Conservation (phyloP, 2,329 filamentous ascomycete genomes). For the Aspergillus sergii region DNA sequence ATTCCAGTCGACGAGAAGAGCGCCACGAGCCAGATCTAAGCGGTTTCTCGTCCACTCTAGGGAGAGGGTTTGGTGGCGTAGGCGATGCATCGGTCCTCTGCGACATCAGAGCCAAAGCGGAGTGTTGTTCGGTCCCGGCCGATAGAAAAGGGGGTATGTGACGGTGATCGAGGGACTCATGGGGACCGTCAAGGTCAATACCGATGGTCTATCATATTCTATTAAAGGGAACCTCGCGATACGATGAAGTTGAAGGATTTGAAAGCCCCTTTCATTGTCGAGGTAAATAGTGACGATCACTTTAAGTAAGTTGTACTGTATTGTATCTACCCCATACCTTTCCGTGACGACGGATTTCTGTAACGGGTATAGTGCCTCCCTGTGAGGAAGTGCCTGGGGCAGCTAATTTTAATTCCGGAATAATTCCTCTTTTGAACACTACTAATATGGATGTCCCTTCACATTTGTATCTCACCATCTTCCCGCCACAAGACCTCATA, state of each 20-base stretch:
- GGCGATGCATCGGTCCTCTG: constrained; percentile 22
- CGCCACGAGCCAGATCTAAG: background rate
- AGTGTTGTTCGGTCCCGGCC: constrained; percentile 23
- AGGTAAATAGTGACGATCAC: constrained; percentile 4
- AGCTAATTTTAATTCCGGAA: too few species aligned
- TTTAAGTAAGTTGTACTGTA: background rate
- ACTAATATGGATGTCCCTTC: background rate
- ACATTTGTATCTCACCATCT: background rate
- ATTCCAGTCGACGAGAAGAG: constrained; percentile 9
- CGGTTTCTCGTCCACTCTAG: constrained; percentile 17
- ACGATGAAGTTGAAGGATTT: background rate
- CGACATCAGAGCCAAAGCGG: constrained; percentile 26
- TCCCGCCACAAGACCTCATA: too few species aligned
- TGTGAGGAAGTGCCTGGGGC: too few species aligned
- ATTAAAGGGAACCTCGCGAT: background rate
- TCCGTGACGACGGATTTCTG: background rate
- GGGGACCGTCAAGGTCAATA: constrained; percentile 7
- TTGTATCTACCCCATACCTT: background rate
- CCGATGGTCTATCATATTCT: constrained; percentile 9
- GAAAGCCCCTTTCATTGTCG: constrained; percentile 1
- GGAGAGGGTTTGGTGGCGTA: constrained; percentile 16
- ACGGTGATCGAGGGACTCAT: constrained; percentile 25
- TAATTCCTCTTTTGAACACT: background rate
- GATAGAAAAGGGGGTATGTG: constrained; percentile 24
- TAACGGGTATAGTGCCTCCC: background rate